These are phyloP conservation scores for Pisolithus tinctorius DNA, from an alignment of 768 basidiomycete species.

Conservation along the genomic window DNA sequence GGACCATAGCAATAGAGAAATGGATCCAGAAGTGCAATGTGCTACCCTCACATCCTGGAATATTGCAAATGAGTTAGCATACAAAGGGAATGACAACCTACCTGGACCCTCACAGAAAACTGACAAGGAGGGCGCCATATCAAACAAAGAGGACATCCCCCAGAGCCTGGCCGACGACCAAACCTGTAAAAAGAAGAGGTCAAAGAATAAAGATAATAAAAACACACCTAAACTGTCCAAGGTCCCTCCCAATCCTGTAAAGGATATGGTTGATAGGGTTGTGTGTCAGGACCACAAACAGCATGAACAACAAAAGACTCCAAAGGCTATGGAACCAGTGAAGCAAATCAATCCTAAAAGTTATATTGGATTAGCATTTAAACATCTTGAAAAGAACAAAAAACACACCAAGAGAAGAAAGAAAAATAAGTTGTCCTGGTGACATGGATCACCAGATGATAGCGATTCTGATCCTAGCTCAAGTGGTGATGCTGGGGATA, in stretches of 20 bases:
- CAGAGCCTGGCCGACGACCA: neutral
- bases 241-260: neutral
- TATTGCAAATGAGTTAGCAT: neutral
- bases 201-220: neutral
- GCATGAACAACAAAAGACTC: too few relatives aligned
- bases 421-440: too few relatives aligned
- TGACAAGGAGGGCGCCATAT: neutral
- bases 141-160: neutral
- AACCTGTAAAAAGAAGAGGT: neutral
- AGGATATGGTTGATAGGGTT: neutral
- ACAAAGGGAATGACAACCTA: neutral
- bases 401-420: neutral
- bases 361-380: neutral
- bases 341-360: too few relatives aligned
- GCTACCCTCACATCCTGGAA: neutral
- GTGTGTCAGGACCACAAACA: too few relatives aligned
- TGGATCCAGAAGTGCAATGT: constrained; percentile 2
- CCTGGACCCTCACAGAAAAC: neutral
- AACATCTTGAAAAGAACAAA: neutral
- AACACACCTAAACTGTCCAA: neutral
- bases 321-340: too few relatives aligned
- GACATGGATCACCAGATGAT: too few relatives aligned
- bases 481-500: too few relatives aligned
- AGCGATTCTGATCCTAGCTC: too few relatives aligned
- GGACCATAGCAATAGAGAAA: constrained; percentile 2